These are phyloP conservation scores for Gossypium trilobum DNA, from an alignment of 441 rosid species.

Conservation along the genomic window DNA sequence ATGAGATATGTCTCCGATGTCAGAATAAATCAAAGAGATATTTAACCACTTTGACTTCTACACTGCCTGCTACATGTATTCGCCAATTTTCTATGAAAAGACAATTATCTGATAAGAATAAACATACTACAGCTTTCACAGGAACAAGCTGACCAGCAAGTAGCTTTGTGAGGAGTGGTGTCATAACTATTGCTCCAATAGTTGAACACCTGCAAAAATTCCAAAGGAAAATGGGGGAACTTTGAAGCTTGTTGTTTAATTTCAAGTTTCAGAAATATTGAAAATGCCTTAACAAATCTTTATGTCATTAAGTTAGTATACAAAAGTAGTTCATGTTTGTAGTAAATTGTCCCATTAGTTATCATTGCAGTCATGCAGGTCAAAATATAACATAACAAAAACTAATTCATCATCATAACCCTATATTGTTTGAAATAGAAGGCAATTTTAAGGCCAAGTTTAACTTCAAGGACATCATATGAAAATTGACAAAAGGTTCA, in stretches of 20 bases:
- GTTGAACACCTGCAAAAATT: conserved; percentile 68
- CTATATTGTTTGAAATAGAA: too few species aligned
- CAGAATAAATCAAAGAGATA: background rate
- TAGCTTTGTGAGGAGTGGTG: conserved; percentile 90
- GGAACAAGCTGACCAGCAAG: conserved; percentile 99
- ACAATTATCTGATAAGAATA: background rate
- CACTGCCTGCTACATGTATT: background rate
- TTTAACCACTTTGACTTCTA: too few species aligned
- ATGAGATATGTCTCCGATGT: too few species aligned
- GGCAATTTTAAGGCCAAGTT: too few species aligned
- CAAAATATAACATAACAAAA: background rate
- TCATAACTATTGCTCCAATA: conserved; percentile 86
- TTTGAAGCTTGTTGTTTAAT: background rate
- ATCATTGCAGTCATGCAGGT: background rate
- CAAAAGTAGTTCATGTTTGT: background rate
- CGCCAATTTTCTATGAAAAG: background rate
- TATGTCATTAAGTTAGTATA: background rate
- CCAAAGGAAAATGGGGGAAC: conserved; percentile 9
- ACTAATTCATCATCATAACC: background rate
- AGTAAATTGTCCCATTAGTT: background rate
- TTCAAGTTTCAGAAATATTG: background rate
- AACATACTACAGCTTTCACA: conserved; percentile 79
- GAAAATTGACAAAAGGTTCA: too few species aligned
- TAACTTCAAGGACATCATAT: too few species aligned
- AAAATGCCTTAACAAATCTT: background rate